Base-by-base conservation (phyloP, 305 asterid species). In the Solanum hybrid region DNA sequence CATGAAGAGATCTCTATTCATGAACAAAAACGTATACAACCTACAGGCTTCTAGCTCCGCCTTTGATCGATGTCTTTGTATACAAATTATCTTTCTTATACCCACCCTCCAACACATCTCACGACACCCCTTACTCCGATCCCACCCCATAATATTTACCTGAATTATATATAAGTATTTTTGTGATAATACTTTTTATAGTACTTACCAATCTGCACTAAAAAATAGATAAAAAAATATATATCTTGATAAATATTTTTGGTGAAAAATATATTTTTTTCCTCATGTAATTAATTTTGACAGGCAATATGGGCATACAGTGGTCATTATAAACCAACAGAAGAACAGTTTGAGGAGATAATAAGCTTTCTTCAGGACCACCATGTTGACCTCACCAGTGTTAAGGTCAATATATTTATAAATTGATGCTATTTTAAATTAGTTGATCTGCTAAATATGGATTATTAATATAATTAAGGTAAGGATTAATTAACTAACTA, bases 291-390 rank as follows among this genome's bases (percentile, higher is more conserved):
- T 2, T 36, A 26, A 78, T 84, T 29, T 89, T 72, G 45, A 17
- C 89, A 94, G 96, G 96, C 94, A 85, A 90, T 92, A 85, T 92
- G 94, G 96, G 90, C 91, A 38, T 92, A 93, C 82, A 92, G 95
- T 93, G 96, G 95, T 38, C 95, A 94, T 88, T 94, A 94, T 72
- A 61, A 86, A 65, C 93, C 95, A 88, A 91, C 94, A 51, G 94
- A 93, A 86, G 95, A 92, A 82, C 92, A 93, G 75, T 88, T 93
- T 79, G 33, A n/a, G 89, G 93, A 91, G 81, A 87, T 92, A 88
- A 80, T 90, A 37, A 65, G 83, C 45, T 94, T 94, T 90, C 92
- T 94, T n/a, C 90, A 91, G 77, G 93, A 94, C 85, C 91, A 92
- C 87, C 89, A 89, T 75, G 89, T 92, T 29, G 93, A 94, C 80